These are phyloP conservation scores for Quercus lobata DNA, from an alignment of 331 rosid species.

Conservation along the genomic window DNA sequence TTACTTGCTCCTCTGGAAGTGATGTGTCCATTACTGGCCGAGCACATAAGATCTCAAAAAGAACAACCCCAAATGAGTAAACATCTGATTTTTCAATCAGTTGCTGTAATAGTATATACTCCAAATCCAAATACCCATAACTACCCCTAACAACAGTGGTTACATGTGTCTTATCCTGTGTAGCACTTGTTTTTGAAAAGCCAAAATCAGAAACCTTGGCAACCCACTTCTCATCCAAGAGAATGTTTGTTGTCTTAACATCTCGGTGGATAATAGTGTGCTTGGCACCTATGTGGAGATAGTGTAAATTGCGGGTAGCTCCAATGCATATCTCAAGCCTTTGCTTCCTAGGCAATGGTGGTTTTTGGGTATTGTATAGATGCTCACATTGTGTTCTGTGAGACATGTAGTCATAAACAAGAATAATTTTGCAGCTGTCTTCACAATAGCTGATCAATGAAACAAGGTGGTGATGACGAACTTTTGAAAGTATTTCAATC, in stretches of 20 bases:
- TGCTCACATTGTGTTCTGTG: constrained; percentile 97
- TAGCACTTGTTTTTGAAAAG: constrained; percentile 87
- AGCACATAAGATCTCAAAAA: constrained; percentile 81
- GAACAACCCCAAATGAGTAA: constrained; percentile 95
- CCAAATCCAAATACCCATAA: constrained; percentile 96
- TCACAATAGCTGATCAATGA: constrained; percentile 91
- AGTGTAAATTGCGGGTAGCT: constrained; percentile 86
- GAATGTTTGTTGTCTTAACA: constrained; percentile 95
- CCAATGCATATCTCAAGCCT: constrained; percentile 98
- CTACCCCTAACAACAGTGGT: constrained; percentile 95
- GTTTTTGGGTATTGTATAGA: constrained; percentile 90
- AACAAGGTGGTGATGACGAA: constrained; percentile 87
- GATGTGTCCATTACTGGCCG: constrained; percentile 32
- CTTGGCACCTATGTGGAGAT: constrained; percentile 92
- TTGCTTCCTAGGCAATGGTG: constrained; percentile 88
- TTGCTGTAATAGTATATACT: constrained; percentile 92
- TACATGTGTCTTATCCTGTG: constrained; percentile 90
- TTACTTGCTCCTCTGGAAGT: constrained; percentile 84
- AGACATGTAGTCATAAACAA: constrained; percentile 94
- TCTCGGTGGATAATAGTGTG: constrained; percentile 96
- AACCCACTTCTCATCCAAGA: constrained; percentile 94
- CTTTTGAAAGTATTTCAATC: constrained; percentile 97
- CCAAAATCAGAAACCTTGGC: constrained; percentile 97
- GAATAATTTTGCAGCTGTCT: constrained; percentile 92
- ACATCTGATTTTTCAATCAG: constrained; percentile 89